phyloP scores from a whole-genome alignment of 768 basidiomycete species.

The Mycena galericulata region DNA sequence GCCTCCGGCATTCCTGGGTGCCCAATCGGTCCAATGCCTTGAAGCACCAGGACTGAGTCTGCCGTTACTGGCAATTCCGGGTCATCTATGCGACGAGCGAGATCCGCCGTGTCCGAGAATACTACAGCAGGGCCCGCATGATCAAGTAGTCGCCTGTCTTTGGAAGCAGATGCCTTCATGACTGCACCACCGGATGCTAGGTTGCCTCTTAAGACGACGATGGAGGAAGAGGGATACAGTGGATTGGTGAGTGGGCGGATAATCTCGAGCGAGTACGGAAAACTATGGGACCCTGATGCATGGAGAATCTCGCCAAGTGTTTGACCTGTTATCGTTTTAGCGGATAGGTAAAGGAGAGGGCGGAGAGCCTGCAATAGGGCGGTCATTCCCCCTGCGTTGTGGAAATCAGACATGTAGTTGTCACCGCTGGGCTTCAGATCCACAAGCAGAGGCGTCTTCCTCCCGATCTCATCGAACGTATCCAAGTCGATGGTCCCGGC shows the following conservation, averaged over 20 bases:
- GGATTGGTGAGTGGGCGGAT: constrained; percentile 66
- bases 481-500: constrained; percentile 31
- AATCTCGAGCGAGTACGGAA: constrained; percentile 63
- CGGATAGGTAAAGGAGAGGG: constrained; percentile 65
- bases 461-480: constrained; percentile 35
- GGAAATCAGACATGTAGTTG: constrained; percentile 74
- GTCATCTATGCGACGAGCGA: constrained; percentile 66
- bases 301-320: constrained; percentile 74
- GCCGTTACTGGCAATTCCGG: constrained; percentile 39
- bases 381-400: constrained; percentile 71
- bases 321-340: constrained; percentile 76
- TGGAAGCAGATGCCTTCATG: constrained; percentile 73
- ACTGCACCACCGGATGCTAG: constrained; percentile 75
- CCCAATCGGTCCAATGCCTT: constrained; percentile 34
- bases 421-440: constrained; percentile 64
- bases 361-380: constrained; percentile 68
- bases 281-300: constrained; percentile 64
- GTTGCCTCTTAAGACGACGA: constrained; percentile 73
- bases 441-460: constrained; percentile 33
- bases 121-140: constrained; percentile 26
- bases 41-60: constrained; percentile 32
- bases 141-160: constrained; percentile 47
- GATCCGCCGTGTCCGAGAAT: constrained; percentile 47
- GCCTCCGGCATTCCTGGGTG: constrained; percentile 36
- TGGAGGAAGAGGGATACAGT: constrained; percentile 73